Conservation (phyloP, 192 early-diverging fungal species). For the Funneliformis mosseae region DNA sequence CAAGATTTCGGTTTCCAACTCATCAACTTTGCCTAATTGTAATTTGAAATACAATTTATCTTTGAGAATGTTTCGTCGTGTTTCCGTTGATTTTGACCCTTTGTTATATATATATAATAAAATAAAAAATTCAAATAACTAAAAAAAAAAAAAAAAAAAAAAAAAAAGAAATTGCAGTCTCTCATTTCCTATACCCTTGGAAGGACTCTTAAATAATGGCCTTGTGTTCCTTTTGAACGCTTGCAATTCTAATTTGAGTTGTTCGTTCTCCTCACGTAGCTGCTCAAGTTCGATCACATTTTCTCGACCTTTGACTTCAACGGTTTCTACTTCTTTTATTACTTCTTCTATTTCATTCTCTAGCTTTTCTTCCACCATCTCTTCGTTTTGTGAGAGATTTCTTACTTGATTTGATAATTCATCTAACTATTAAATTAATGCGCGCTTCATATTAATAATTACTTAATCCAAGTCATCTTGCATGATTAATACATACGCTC, state of each 20-base stretch:
- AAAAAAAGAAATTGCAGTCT: too few species aligned
- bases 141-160: too few species aligned
- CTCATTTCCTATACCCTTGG: background rate
- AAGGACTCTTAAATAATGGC: background rate
- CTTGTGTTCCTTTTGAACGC: slow-evolving; percentile 18
- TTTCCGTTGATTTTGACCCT: background rate
- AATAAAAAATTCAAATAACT: too few species aligned
- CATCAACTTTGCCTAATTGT: slow-evolving; percentile 8
- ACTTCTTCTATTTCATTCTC: background rate
- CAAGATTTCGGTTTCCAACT: background rate
- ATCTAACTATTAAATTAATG: background rate
- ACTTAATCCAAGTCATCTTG: background rate
- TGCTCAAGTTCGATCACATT: background rate
- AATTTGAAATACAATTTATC: slow-evolving; percentile 8
- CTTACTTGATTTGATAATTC: background rate
- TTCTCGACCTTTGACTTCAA: background rate
- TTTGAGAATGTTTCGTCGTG: background rate
- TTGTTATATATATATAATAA: background rate
- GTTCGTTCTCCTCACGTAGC: slow-evolving; percentile 10
- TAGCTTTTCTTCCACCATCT: background rate
- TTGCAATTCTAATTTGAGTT: slow-evolving; percentile 24
- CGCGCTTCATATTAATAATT: background rate
- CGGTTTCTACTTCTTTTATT: background rate
- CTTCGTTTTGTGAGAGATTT: background rate
- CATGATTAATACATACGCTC: background rate